phyloP scores from a whole-genome alignment of 2,329 filamentous ascomycete genomes.

The Epichloe hybrida region DNA sequence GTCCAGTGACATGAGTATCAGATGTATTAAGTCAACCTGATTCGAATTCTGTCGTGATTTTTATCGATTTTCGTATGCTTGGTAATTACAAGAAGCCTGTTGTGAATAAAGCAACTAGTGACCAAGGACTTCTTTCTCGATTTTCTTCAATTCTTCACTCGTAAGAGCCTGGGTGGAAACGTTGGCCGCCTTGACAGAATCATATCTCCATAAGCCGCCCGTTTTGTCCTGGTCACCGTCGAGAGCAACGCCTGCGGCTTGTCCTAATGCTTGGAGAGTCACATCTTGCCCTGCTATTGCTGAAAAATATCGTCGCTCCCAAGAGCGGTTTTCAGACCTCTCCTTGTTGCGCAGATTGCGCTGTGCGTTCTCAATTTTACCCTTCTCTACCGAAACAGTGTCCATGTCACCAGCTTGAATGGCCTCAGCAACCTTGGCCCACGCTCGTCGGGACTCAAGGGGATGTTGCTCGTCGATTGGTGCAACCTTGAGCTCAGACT shows the following conservation, averaged over 20 bases:
- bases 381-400: slow-evolving; percentile 62
- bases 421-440: slow-evolving; percentile 70
- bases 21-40: background rate
- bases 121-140: slow-evolving; percentile 32
- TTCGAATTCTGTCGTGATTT: background rate
- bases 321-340: slow-evolving; percentile 57
- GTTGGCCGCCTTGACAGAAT: slow-evolving; percentile 31
- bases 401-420: slow-evolving; percentile 80
- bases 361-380: slow-evolving; percentile 81
- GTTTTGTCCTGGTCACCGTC: slow-evolving; percentile 47
- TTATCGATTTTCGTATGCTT: background rate
- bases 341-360: slow-evolving; percentile 61
- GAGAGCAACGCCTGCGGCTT: slow-evolving; percentile 30
- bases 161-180: slow-evolving; percentile 23
- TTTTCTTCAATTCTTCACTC: slow-evolving; percentile 25
- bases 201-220: slow-evolving; percentile 46
- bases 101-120: slow-evolving; percentile 15
- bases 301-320: slow-evolving; percentile 77
- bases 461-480: slow-evolving; percentile 70
- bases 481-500: slow-evolving; percentile 56
- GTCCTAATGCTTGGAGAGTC: slow-evolving; percentile 31
- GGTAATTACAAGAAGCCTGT: background rate
- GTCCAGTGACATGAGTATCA: no score
- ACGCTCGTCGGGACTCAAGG: slow-evolving; percentile 77
- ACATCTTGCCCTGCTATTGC: slow-evolving; percentile 30